Conservation (phyloP, 495 filamentous ascomycete genomes). For the Cercophora sp. region DNA sequence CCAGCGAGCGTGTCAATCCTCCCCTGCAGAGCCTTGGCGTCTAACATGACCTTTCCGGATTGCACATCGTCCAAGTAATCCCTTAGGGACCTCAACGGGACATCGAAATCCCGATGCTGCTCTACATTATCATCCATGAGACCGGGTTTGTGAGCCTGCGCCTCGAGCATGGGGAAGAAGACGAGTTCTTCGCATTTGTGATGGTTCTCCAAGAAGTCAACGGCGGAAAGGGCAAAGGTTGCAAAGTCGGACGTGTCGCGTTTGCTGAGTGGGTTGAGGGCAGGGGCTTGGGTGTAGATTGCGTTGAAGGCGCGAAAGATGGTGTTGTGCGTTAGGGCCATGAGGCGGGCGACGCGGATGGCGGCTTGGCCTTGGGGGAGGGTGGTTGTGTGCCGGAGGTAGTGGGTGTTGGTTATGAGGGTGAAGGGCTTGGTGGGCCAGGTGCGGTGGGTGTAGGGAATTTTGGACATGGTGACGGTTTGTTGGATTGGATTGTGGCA, state of each 20-base stretch:
- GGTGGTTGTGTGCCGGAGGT: not conserved
- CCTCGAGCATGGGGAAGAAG: conserved; percentile 14
- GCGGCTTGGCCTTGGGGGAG: not conserved
- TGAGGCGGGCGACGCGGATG: conserved; percentile 7
- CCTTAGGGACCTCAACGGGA: not conserved
- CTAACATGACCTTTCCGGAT: not conserved
- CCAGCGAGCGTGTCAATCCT: not conserved
- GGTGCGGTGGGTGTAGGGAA: not conserved
- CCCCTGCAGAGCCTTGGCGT: not conserved
- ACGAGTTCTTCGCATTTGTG: conserved; percentile 12
- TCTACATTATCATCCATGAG: conserved; percentile 4
- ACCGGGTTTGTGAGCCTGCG: not conserved
- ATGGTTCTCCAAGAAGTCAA: conserved; percentile 12
- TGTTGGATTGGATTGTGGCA: too few species aligned
- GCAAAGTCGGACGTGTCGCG: not conserved
- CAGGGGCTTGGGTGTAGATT: conserved; percentile 1
- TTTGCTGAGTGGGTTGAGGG: not conserved
- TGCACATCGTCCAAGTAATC: not conserved
- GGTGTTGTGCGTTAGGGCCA: conserved; percentile 13
- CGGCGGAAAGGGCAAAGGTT: not conserved
- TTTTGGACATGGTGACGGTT: conserved; percentile 1
- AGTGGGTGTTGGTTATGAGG: conserved; percentile 2
- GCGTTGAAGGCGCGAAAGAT: conserved; percentile 14
- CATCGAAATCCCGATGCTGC: conserved; percentile 8
- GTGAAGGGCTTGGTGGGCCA: conserved; percentile 9